phyloP scores from a whole-genome alignment of 2,329 filamentous ascomycete species.

The Fusarium floridanum region DNA sequence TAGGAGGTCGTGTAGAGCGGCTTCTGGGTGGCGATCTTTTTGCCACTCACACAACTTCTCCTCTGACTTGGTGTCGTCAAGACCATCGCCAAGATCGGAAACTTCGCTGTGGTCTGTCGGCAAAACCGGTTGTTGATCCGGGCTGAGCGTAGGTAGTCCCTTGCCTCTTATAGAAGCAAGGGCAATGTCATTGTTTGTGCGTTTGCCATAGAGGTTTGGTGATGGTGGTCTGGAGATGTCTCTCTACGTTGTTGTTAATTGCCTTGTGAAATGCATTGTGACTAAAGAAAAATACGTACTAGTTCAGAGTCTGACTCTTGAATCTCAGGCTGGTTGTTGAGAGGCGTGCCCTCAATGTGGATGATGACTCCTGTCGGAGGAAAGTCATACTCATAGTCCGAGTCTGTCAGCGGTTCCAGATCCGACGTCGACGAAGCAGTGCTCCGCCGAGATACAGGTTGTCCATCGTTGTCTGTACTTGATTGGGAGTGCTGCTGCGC shows the following conservation, averaged over 20 bases:
- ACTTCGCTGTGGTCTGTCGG: not conserved
- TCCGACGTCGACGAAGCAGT: not conserved
- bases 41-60: conserved; percentile 1
- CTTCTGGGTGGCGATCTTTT: conserved; percentile 1
- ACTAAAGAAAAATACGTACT: not conserved
- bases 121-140: not conserved
- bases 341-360: not conserved
- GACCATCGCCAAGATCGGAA: not conserved
- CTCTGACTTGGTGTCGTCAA: not conserved
- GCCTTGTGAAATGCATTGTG: not conserved
- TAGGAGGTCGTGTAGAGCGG: conserved; percentile 2
- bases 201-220: not conserved
- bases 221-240: not conserved
- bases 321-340: not conserved
- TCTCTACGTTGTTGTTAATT: not conserved
- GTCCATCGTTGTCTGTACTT: not conserved
- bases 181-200: not conserved
- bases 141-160: not conserved
- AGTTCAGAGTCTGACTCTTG: conserved; percentile 10
- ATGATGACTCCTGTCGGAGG: not conserved
- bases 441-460: not conserved
- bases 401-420: conserved; percentile 3
- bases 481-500: not conserved
- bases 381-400: conserved; percentile 4
- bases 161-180: not conserved